These are phyloP conservation scores for Suhomyces sp. DNA, from an alignment of 805 yeast species.

Conservation along the genomic window DNA sequence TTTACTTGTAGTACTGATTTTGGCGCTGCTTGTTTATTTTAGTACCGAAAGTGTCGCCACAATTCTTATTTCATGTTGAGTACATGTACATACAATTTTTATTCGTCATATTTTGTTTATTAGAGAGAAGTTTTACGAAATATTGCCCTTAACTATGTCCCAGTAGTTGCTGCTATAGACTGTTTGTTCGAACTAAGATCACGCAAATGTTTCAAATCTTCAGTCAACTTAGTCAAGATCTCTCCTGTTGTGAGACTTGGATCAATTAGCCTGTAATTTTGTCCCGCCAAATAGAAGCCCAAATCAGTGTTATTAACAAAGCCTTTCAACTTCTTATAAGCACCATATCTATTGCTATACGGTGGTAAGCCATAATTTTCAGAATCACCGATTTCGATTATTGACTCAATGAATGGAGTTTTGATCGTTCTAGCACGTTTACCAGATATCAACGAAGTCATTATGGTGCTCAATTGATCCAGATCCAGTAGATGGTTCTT, in stretches of 20 bases:
- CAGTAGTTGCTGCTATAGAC: neutral
- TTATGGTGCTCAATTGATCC: constrained; percentile 19
- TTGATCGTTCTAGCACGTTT: constrained; percentile 34
- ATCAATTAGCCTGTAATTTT: constrained; percentile 24
- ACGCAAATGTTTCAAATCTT: constrained; percentile 5
- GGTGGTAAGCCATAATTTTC: constrained; percentile 24
- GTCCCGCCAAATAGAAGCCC: constrained; percentile 37
- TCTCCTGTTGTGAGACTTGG: constrained; percentile 16
- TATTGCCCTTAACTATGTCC: neutral
- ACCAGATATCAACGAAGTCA: constrained; percentile 38
- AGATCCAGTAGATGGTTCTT: constrained; percentile 7
- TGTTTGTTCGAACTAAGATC: neutral
- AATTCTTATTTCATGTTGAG: neutral
- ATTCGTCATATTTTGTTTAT: neutral
- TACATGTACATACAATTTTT: too few relatives aligned
- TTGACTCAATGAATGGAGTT: constrained; percentile 31
- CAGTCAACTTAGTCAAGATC: constrained; percentile 25
- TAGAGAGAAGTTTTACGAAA: too few relatives aligned
- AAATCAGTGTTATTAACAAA: constrained; percentile 10
- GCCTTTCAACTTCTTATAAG: constrained; percentile 23
- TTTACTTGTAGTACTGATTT: neutral
- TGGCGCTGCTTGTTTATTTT: neutral
- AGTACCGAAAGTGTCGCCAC: neutral
- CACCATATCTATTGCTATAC: constrained; percentile 33
- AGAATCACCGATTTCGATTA: constrained; percentile 11